Base-by-base conservation (phyloP, 1,284 basidiomycete genomes). In the Athelia psychrophila region DNA sequence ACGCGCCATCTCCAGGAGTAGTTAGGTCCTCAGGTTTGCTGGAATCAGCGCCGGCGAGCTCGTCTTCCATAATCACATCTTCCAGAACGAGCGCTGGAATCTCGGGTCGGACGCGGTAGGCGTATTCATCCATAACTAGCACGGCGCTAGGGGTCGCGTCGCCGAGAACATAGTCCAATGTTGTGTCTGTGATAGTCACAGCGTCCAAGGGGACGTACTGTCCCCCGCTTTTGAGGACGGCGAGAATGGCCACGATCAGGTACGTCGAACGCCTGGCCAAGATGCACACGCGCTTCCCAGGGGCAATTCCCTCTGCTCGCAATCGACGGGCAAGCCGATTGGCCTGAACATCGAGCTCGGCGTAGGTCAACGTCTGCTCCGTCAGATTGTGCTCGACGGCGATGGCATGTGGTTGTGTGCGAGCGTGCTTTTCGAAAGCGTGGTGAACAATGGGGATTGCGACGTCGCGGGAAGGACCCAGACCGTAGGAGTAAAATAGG, bases 131-230 rank as follows among this genome's bases (percentile, higher is more conserved):
- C 52, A 80, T 62, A 3, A 70, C 71, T 38, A 84, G 67, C 19
- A 79, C 76, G 8, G 78, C 60, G 22, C 67, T 62, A 3, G 74
- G 69, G 45, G 65, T 66, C 0, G 80, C 78, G 58, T 82, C 78
- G 30, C 64, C 59, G n/a, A 82, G 58, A 44, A 81, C 77, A 59
- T 81, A 77, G 9, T 73, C 70, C 12, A 84, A 68, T 0, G 79
- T 79, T 32, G 73, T 75, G 55, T 80, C 76, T 16, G 80, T 80
- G 38, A 79, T 78, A 51, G 82, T 75, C 46, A 76, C 75, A 13
- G 79, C 81, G 58, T 84, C 81, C 51, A 80, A 63, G 18, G 81
- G 81, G 19, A 82, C 77, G 56, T 83, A 84, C 3, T 79, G 75
- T 12, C 71, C 80, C 10, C 80, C 80, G 13, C 80, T 76, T 60